phyloP scores from a whole-genome alignment of 176 grass and related monocot species.

The Dendrocalamus sinicus region DNA sequence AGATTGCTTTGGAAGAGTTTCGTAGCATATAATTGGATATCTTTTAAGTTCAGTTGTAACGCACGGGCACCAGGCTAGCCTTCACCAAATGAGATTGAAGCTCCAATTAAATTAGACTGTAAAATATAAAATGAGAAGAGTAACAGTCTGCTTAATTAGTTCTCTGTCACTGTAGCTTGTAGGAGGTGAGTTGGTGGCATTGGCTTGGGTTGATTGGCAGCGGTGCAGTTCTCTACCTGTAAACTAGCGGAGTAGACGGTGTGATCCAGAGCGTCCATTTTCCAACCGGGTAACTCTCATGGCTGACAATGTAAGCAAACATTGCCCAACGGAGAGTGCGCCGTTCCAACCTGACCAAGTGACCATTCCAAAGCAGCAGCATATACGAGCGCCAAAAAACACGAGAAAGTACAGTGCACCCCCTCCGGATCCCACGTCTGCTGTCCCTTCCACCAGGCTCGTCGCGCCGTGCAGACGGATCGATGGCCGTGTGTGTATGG shows the following conservation, averaged over 20 bases:
- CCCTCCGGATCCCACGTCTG: too few relatives aligned
- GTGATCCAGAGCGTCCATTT: neutral
- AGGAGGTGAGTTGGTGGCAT: neutral
- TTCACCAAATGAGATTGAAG: neutral
- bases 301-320: neutral
- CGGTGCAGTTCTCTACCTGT: neutral
- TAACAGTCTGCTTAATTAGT: too few relatives aligned
- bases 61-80: too few relatives aligned
- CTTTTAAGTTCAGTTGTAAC: too few relatives aligned
- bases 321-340: neutral
- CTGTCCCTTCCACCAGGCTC: neutral
- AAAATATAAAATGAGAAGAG: neutral
- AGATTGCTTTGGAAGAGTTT: too few relatives aligned
- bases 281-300: neutral
- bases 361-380: neutral
- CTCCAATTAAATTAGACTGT: neutral
- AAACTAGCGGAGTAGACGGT: neutral
- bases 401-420: too few relatives aligned
- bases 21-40: too few relatives aligned
- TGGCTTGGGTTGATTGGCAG: neutral
- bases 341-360: neutral
- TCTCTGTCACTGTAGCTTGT: neutral
- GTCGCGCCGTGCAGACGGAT: neutral
- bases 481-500: neutral
- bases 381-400: too few relatives aligned